Evolutionary conservation across 768 basidiomycete genomes (phyloP).

Genomic region (Leccinum imitatum): DNA sequence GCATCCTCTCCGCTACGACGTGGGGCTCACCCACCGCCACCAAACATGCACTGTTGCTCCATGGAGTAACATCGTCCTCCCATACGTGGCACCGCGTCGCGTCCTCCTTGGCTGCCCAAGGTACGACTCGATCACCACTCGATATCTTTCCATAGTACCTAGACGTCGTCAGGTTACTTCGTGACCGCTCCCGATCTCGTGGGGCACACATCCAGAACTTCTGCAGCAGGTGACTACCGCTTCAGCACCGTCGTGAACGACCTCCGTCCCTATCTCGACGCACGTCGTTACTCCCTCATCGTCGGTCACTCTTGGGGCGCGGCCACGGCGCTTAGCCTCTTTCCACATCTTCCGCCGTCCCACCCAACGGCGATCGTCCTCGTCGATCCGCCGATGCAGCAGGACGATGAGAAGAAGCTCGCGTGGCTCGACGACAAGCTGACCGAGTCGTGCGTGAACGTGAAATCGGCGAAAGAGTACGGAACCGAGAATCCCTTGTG

Average conservation of each 20-base stretch:
- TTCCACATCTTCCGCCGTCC: constrained; percentile 7
- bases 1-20: constrained; percentile 14
- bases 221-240: constrained; percentile 10
- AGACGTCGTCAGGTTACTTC: constrained; percentile 17
- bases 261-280: constrained; percentile 20
- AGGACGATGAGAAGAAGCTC: background rate
- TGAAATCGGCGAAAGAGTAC: background rate
- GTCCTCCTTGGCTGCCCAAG: constrained; percentile 14
- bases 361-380: constrained; percentile 18
- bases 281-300: constrained; percentile 3
- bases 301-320: constrained; percentile 25
- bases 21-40: constrained; percentile 25
- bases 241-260: constrained; percentile 14
- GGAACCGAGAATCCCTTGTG: constrained; percentile 13
- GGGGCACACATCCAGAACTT: constrained; percentile 17
- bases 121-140: constrained; percentile 1
- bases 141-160: background rate
- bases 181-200: constrained; percentile 25
- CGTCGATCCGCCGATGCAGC: constrained; percentile 18
- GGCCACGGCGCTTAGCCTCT: constrained; percentile 1
- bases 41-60: constrained; percentile 28
- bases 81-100: constrained; percentile 23
- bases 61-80: constrained; percentile 24
- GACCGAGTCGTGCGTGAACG: background rate
- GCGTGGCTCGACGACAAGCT: background rate